Percentiles rank a stretch among this genome's conserved stretches.
phyloP scores from a whole-genome alignment of 352 stramenopile genomes.

The Phytophthora hibernalis region DNA sequence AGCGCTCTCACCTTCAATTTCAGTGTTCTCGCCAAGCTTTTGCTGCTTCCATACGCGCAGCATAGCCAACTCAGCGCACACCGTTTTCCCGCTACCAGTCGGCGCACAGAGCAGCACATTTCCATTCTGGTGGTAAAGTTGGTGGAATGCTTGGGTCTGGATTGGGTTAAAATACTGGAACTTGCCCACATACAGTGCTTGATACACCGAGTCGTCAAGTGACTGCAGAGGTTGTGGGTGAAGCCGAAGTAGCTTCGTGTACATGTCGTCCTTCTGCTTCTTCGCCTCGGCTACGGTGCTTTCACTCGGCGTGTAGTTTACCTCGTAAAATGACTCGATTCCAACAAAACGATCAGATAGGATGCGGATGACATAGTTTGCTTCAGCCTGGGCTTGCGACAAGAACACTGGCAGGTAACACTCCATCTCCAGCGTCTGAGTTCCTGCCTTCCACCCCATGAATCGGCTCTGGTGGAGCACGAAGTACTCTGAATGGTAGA shows the following conservation, averaged over 20 bases:
- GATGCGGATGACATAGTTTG: constrained; percentile 94
- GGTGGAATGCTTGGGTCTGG: constrained; percentile 98
- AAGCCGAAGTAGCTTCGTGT: constrained; percentile 93
- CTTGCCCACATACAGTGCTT: constrained; percentile 90
- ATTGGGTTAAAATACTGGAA: constrained; percentile 94
- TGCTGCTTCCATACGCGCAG: constrained; percentile 92
- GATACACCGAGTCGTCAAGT: constrained; percentile 92
- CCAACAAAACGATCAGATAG: constrained; percentile 98
- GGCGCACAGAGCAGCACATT: constrained; percentile 97
- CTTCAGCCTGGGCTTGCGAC: constrained; percentile 83
- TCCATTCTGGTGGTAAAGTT: constrained; percentile 96
- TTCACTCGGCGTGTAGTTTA: constrained; percentile 62
- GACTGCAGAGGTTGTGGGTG: constrained; percentile 95
- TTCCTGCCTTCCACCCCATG: constrained; percentile 68
- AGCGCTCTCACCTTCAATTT: constrained; percentile 1
- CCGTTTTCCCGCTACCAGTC: constrained; percentile 97
- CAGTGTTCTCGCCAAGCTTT: constrained; percentile 1
- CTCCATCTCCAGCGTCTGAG: constrained; percentile 87
- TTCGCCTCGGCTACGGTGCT: constrained; percentile 36
- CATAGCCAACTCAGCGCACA: constrained; percentile 97
- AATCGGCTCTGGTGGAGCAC: constrained; percentile 86
- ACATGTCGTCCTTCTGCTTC: constrained; percentile 77
- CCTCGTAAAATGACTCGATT: constrained; percentile 91
- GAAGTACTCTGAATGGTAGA: constrained; percentile 95
- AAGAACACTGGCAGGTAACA: constrained; percentile 98